Percentiles rank a stretch among this genome's conserved stretches.
Conservation (phyloP, 768 basidiomycete species). For the Pleurotus eryngii region DNA sequence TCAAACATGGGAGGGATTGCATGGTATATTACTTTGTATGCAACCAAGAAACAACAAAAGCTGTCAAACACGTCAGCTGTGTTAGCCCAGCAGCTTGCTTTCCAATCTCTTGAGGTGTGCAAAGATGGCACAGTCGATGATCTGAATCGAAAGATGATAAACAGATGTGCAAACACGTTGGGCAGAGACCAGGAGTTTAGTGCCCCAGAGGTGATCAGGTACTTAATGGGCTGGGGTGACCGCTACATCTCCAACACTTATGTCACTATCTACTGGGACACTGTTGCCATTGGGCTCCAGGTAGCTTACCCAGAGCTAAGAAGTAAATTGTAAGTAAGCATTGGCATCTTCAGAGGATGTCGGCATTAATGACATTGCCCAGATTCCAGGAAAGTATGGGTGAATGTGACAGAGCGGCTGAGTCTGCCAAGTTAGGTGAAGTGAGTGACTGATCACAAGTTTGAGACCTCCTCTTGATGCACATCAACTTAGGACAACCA, state of each 20-base stretch:
- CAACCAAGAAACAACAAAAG: constrained; percentile 30
- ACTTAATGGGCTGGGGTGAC: too few relatives aligned
- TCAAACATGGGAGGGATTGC: not conserved
- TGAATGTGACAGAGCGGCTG: too few relatives aligned
- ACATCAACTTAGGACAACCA: too few relatives aligned
- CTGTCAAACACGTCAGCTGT: constrained; percentile 23
- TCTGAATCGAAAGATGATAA: constrained; percentile 25
- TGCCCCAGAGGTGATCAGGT: too few relatives aligned
- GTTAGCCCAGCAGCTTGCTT: constrained; percentile 25
- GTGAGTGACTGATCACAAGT: too few relatives aligned
- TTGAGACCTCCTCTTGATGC: too few relatives aligned
- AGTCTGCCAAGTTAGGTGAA: too few relatives aligned
- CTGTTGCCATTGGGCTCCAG: constrained; percentile 31
- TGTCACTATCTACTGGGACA: constrained; percentile 17
- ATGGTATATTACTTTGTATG: constrained; percentile 22
- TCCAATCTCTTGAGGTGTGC: constrained; percentile 17
- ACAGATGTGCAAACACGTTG: constrained; percentile 27
- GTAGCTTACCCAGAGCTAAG: constrained; percentile 19
- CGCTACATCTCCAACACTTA: too few relatives aligned
- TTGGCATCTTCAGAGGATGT: too few relatives aligned
- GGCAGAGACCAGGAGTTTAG: constrained; percentile 26
- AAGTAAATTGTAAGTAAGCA: not conserved
- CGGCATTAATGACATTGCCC: too few relatives aligned
- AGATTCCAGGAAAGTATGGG: too few relatives aligned
- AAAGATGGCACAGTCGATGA: constrained; percentile 11